Conservation (phyloP, 129 eudicot genomes). For the Lactuca sativa region DNA sequence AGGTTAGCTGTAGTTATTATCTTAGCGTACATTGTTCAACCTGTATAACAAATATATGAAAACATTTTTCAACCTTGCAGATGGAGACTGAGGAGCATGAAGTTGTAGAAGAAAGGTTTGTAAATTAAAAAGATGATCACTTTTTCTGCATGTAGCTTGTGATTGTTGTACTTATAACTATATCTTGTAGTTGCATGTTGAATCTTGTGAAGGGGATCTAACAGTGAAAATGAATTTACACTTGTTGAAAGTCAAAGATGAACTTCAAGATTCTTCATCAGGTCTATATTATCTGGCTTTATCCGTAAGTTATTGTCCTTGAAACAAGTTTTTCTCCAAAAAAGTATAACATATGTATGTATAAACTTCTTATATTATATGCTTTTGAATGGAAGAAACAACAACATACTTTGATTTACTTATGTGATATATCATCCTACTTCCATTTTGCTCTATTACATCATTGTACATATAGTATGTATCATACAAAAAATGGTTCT, state of each 20-base stretch:
- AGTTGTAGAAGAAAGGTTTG: constrained; percentile 85
- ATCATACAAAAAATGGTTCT: too few species aligned
- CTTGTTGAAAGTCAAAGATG: constrained; percentile 78
- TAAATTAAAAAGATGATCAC: background rate
- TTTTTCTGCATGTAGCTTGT: too few species aligned
- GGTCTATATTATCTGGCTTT: constrained; percentile 69
- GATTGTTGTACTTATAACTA: constrained; percentile 8
- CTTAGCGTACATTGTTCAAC: background rate
- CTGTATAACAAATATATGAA: constrained; percentile 5
- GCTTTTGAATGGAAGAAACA: too few species aligned
- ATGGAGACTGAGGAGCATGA: constrained; percentile 44
- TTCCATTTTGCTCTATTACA: too few species aligned
- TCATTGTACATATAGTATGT: too few species aligned
- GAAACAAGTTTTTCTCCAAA: too few species aligned
- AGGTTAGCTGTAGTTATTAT: constrained; percentile 47
- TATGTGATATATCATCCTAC: too few species aligned
- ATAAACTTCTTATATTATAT: too few species aligned
- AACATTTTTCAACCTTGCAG: constrained; percentile 35
- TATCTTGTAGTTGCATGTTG: constrained; percentile 70
- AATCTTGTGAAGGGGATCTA: constrained; percentile 59
- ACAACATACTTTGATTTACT: too few species aligned
- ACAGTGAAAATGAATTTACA: constrained; percentile 79
- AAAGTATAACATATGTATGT: too few species aligned
- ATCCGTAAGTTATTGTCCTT: too few species aligned
- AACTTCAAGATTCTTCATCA: constrained; percentile 58